These are phyloP conservation scores for Talaromyces wortmannii DNA, from an alignment of 495 filamentous ascomycete genomes.

Conservation along the genomic window DNA sequence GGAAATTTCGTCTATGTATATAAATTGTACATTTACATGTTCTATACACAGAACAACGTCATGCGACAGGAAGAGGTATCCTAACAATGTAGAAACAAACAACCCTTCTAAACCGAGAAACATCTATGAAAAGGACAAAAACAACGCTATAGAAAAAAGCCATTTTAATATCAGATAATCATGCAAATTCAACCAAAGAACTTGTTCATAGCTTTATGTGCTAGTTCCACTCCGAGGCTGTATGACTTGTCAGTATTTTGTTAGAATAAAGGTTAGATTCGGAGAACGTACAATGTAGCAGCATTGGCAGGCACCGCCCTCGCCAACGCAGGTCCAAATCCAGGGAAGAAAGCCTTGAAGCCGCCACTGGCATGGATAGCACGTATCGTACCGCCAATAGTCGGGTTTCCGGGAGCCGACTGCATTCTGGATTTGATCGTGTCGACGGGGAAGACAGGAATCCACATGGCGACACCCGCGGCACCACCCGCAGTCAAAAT, in stretches of 20 bases:
- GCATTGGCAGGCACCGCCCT: constrained; percentile 95
- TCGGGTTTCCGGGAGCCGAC: constrained; percentile 81
- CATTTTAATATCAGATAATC: neutral
- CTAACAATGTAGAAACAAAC: too few relatives aligned
- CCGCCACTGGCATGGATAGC: constrained; percentile 76
- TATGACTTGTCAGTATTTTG: constrained; percentile 43
- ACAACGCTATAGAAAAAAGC: too few relatives aligned
- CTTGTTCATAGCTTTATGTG: constrained; percentile 76
- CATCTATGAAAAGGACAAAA: too few relatives aligned
- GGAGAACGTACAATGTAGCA: constrained; percentile 51
- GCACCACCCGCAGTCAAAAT: constrained; percentile 83
- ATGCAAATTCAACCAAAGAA: constrained; percentile 36
- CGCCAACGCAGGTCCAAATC: constrained; percentile 85
- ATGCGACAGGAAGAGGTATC: too few relatives aligned
- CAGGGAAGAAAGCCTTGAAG: constrained; percentile 93
- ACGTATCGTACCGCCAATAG: constrained; percentile 70
- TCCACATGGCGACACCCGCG: constrained; percentile 98
- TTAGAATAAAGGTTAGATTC: too few relatives aligned
- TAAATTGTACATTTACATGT: too few relatives aligned
- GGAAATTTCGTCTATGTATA: too few relatives aligned
- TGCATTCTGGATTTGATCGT: constrained; percentile 93
- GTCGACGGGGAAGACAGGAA: constrained; percentile 95
- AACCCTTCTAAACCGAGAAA: too few relatives aligned
- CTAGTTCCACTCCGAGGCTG: constrained; percentile 68
- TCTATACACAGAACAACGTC: too few relatives aligned